Conservation (phyloP, 2,329 filamentous ascomycete species). For the Dendrostoma leiphaemia region DNA sequence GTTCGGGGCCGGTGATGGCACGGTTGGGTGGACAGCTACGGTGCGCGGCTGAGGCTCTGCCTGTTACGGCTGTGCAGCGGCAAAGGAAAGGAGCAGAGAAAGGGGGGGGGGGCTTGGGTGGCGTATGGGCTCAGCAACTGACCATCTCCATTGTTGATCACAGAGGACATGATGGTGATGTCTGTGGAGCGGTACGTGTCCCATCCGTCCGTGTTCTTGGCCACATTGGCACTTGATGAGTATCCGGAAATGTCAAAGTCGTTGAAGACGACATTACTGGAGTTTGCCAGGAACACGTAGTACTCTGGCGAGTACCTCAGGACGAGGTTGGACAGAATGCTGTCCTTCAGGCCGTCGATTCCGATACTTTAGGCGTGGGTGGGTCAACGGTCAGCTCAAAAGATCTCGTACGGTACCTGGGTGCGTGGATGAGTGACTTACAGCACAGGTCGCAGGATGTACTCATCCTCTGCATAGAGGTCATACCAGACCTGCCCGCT, state of each 20-base stretch:
- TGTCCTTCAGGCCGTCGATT: slow-evolving; percentile 55
- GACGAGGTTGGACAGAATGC: slow-evolving; percentile 55
- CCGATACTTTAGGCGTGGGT: slow-evolving; percentile 38
- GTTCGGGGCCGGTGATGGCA: background rate
- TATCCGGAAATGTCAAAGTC: slow-evolving; percentile 58
- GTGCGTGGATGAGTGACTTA: background rate
- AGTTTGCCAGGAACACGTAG: slow-evolving; percentile 62
- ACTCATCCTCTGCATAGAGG: slow-evolving; percentile 54
- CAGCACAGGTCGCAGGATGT: slow-evolving; percentile 59
- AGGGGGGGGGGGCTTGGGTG: background rate
- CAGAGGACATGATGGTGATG: slow-evolving; percentile 62
- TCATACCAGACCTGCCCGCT: slow-evolving; percentile 67
- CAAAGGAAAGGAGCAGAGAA: background rate
- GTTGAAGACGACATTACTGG: slow-evolving; percentile 58
- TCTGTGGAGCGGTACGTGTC: slow-evolving; percentile 59
- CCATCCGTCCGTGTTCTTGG: slow-evolving; percentile 66
- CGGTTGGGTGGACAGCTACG: background rate
- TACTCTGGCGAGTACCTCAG: slow-evolving; percentile 56
- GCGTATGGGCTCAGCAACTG: slow-evolving; percentile 13
- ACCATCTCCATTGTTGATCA: slow-evolving; percentile 64
- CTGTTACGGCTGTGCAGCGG: background rate
- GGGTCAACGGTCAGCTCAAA: background rate
- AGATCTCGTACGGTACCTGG: no score
- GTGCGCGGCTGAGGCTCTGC: background rate
- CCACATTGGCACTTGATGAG: slow-evolving; percentile 47